phyloP scores from a whole-genome alignment of 2,329 filamentous ascomycete genomes.

The Aspergillus costaricaensis region DNA sequence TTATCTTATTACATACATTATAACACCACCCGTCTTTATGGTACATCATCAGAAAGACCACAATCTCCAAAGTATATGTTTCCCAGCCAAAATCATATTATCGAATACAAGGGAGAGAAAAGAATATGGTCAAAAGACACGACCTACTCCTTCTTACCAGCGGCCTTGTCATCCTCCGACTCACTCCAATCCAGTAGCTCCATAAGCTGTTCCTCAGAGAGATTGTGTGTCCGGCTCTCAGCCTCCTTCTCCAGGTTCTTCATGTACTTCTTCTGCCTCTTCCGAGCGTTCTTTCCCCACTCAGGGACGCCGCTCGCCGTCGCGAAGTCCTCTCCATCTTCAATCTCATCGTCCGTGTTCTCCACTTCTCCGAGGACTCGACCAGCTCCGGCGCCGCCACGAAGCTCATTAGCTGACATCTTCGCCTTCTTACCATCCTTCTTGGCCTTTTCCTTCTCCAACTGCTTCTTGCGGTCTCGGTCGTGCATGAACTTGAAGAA shows the following conservation, averaged over 20 bases:
- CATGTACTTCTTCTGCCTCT: slow-evolving; percentile 67
- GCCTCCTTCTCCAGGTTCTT: slow-evolving; percentile 65
- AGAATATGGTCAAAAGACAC: neutral
- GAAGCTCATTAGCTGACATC: slow-evolving; percentile 66
- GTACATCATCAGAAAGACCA: neutral
- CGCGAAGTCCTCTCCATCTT: slow-evolving; percentile 39
- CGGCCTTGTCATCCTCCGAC: slow-evolving; percentile 27
- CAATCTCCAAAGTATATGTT: neutral
- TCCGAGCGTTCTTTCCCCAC: slow-evolving; percentile 71
- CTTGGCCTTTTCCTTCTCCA: slow-evolving; percentile 62
- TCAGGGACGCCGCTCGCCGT: slow-evolving; percentile 52
- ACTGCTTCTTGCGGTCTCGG: slow-evolving; percentile 32
- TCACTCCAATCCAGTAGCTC: slow-evolving; percentile 65
- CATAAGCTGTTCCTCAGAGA: slow-evolving; percentile 74
- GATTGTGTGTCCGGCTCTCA: slow-evolving; percentile 63
- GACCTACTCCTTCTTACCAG: slow-evolving; percentile 16
- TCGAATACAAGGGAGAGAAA: neutral
- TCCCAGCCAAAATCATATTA: too few species aligned
- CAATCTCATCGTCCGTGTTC: slow-evolving; percentile 49
- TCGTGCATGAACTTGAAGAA: slow-evolving; percentile 60
- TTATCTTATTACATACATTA: neutral
- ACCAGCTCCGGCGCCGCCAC: slow-evolving; percentile 58
- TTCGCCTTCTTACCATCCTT: slow-evolving; percentile 51
- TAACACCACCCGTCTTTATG: neutral
- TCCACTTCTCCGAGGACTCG: slow-evolving; percentile 45